Conservation (phyloP, 2,329 filamentous ascomycete species). For the Seiridium cupressi region DNA sequence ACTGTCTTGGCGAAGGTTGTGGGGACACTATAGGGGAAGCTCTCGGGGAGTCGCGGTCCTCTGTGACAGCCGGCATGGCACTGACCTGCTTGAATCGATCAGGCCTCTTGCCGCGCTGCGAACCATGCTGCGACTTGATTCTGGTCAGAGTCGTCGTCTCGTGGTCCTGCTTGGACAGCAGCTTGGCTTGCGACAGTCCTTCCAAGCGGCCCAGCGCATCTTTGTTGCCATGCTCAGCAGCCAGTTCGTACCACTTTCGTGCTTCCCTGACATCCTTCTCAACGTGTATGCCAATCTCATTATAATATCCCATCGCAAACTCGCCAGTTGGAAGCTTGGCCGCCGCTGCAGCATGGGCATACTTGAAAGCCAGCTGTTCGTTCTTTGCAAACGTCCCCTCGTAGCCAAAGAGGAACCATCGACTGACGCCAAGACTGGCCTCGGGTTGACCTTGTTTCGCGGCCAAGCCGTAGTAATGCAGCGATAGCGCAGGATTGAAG, state of each 20-base stretch:
- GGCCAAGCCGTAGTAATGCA: slow-evolving; percentile 94
- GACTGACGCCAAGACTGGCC: slow-evolving; percentile 92
- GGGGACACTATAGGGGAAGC: slow-evolving; percentile 27
- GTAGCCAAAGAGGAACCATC: slow-evolving; percentile 97
- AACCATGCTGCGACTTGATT: slow-evolving; percentile 80
- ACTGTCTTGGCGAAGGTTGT: slow-evolving; percentile 38
- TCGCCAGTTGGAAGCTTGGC: slow-evolving; percentile 85
- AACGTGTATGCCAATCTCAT: slow-evolving; percentile 93
- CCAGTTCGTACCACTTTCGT: slow-evolving; percentile 84
- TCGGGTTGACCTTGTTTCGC: slow-evolving; percentile 90
- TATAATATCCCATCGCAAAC: slow-evolving; percentile 96
- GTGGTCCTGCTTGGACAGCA: slow-evolving; percentile 86
- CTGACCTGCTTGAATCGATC: slow-evolving; percentile 55
- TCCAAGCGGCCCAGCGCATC: slow-evolving; percentile 83
- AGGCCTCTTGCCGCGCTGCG: slow-evolving; percentile 60
- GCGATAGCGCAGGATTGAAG: slow-evolving; percentile 86
- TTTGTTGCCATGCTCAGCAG: slow-evolving; percentile 86
- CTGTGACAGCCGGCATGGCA: slow-evolving; percentile 48
- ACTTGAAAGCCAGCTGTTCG: slow-evolving; percentile 87
- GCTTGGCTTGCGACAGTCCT: slow-evolving; percentile 77
- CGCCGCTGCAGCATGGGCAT: slow-evolving; percentile 81
- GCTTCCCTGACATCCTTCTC: slow-evolving; percentile 81
- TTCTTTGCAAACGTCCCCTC: slow-evolving; percentile 94
- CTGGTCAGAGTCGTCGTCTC: slow-evolving; percentile 85
- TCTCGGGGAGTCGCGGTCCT: slow-evolving; percentile 33